Conservation (phyloP, 768 basidiomycete genomes). For the Suillus tomentosus region DNA sequence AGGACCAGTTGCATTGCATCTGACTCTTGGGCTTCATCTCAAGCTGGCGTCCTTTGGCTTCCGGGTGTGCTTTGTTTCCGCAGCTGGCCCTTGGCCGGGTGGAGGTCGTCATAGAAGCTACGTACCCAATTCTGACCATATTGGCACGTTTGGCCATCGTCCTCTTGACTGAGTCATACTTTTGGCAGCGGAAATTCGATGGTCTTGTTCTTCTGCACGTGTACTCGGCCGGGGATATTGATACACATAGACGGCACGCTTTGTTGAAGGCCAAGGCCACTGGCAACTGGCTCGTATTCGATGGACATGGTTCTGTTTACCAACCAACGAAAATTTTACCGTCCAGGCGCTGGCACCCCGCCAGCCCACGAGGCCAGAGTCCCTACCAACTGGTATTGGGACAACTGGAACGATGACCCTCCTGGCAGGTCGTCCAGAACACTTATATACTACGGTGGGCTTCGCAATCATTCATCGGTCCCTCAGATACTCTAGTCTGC, state of each 20-base stretch:
- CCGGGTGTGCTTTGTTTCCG: too few species aligned
- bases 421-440: neutral
- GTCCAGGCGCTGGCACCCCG: neutral
- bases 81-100: neutral
- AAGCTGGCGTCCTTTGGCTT: neutral
- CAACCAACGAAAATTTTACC: neutral
- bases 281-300: neutral
- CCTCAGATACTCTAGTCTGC: neutral
- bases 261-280: neutral
- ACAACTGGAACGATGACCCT: neutral
- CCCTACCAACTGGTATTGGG: neutral
- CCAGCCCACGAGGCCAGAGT: neutral
- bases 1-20: neutral
- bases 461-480: neutral
- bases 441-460: neutral
- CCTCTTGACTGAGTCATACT: neutral
- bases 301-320: neutral
- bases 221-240: neutral
- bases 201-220: neutral
- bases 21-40: neutral
- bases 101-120: slow-evolving; percentile 2
- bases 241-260: neutral
- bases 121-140: neutral
- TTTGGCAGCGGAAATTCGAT: neutral
- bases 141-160: slow-evolving; percentile 1